Evolutionary conservation across 371 early-diverging fungal genomes (phyloP).

Genomic region (Batkoa obscura): DNA sequence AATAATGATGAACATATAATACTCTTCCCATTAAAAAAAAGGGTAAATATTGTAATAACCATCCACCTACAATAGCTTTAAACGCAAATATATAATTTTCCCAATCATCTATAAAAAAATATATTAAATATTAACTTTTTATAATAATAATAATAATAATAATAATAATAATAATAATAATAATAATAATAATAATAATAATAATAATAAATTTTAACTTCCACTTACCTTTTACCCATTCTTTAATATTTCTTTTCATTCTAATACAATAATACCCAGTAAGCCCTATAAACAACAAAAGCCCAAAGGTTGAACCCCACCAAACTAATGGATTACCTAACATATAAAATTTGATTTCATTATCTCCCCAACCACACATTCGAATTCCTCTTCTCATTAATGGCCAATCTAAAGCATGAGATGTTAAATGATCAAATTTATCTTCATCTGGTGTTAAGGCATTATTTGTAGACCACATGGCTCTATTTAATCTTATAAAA

Average conservation of each 20-base stretch:
- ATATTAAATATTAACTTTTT: not conserved
- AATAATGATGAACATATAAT: conserved; percentile 95
- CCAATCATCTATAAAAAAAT: conserved; percentile 34
- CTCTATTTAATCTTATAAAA: conserved; percentile 83
- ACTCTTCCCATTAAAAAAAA: conserved; percentile 97
- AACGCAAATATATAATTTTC: conserved; percentile 52
- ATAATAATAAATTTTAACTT: too few relatives aligned
- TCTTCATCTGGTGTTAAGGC: conserved; percentile 93
- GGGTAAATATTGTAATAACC: conserved; percentile 92
- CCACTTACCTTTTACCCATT: conserved; percentile 17
- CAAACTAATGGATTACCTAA: conserved; percentile 93
- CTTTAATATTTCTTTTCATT: conserved; percentile 40
- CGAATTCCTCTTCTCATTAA: conserved; percentile 80
- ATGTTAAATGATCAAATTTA: conserved; percentile 78
- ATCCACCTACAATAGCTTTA: conserved; percentile 64
- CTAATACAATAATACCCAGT: conserved; percentile 37
- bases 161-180: too few relatives aligned
- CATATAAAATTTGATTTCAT: conserved; percentile 81
- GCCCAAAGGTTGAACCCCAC: conserved; percentile 62
- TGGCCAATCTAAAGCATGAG: conserved; percentile 92
- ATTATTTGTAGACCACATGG: conserved; percentile 97
- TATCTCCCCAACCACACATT: conserved; percentile 95
- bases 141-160: too few relatives aligned
- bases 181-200: too few relatives aligned
- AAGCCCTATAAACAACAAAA: conserved; percentile 26